Base-by-base conservation (phyloP, 257 asterid genomes). In the Solanum phureja region DNA sequence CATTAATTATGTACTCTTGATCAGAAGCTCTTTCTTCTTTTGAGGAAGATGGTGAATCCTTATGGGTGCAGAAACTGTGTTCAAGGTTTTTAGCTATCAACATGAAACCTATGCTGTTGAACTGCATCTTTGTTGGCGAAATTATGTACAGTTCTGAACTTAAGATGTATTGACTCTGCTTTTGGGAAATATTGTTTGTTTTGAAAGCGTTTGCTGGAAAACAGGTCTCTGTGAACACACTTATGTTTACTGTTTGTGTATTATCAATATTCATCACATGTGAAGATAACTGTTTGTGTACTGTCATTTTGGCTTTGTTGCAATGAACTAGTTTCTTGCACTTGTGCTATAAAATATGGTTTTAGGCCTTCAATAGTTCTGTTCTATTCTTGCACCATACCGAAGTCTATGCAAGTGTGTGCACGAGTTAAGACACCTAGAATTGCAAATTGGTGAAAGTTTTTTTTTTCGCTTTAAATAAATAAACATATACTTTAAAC, bases 11-110 rank as follows among this genome's bases (percentile, higher is more conserved):
- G 58, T 16, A 93, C 84, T 83, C 92, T 92, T 62, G 96, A 94
- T 87, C 93, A 95, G 58, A 94, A 90, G 94, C 69, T 94, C 90
- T 95, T 94, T 89, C 93, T 95, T 88, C 98, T 95, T 88, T 88
- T 96, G 92, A 94, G 96, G 96, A 95, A 93, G 95, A 91, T 92
- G 83, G 23, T 16, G 35, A 44, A 81, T 81, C 85, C 27, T 46
- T 4, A 27, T 27, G 85, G 62, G 40, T 42, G 27, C 66, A 27
- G 85, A 27, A 23, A 44, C 85, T 27, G 66, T 27, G 31, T 77
- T 14, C 62, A 12, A 42, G 84, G 56, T 42, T 24, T 75, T 13
- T 27, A 6, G 27, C 40, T 46, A 27, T 79, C 66, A 44, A 44
- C 38, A 9, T 44, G 68, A 81, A 79, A 44, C 68, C 66, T 44